Base-by-base conservation (phyloP, 1,284 basidiomycete species). In the Cryptococcus neoformans region DNA sequence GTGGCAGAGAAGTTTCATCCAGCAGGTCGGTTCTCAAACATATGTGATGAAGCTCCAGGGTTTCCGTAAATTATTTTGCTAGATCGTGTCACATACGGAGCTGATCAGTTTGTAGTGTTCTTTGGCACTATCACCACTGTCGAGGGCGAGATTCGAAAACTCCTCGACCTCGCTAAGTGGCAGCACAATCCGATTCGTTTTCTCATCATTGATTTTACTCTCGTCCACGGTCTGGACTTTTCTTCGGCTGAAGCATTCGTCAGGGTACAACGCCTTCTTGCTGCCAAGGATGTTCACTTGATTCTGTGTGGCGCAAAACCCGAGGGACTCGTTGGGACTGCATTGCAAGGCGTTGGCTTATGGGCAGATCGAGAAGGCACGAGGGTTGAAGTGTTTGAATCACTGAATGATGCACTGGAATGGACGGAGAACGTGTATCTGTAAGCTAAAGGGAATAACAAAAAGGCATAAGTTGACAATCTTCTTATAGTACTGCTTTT, bases 241-340 rank as follows among this genome's bases (percentile, higher is more conserved):
- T 94, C 90, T 0, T 86, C 93, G 0, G 92, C 94, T 1, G 95
- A 99, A 71, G 93, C 94, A 0, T 93, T 98, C 66, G 88, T 97
- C 49, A 84, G 95, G 21, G 84, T 98, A 28, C 92, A 96, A 67
- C 82, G 94, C 10, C 72, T 98, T 14, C 80, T 98, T 21, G 80
- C 84, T 10, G 84, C 85, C 10, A 90, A 89, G 67, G 83, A 83
- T 11, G 88, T 98, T 44, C 83, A 88, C 1, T 81, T 99, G 28
- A 91, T 98, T 14, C 84, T 98, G 59, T 98, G 93, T 72, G 95
- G 96, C 0, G 85, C 90, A 47, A 72, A 79, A 3, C 80, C 81
- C 0, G 83, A 87, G 6, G 85, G 85, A 0, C 69, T 82, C 0
- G 83, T 92, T 1, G 87, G 86, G 0, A 83, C 83, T 41, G 89